Evolutionary conservation across 805 yeast species (phyloP), one percentile per base, ranked within the genome.

Genomic region (Candida caryicola): DNA sequence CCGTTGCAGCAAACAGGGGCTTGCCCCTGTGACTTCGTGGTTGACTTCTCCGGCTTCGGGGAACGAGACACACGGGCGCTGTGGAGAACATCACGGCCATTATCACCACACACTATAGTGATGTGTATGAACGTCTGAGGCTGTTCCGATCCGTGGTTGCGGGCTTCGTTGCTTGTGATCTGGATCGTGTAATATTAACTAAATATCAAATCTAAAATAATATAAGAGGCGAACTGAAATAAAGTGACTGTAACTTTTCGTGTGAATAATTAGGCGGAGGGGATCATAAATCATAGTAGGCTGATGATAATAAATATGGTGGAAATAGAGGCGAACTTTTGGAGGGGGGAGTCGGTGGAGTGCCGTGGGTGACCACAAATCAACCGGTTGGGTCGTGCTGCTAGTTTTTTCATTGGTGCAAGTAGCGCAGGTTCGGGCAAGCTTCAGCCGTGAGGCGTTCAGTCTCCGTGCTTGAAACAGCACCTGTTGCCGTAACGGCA

Each of bases 401-500:
- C 14, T 29, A 15, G 14, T 5, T 6, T 29, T 14, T 29, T 16
- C 15, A n/a, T 15, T 17, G 9, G 15, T 31, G n/a, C n/a, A n/a
- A n/a, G n/a, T n/a, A n/a, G n/a, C n/a, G n/a, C n/a, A n/a, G n/a
- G n/a, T 21, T 9, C 9, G 9, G 9, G 23, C 23, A 21, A 9
- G 9, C 9, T 21, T 21, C 23, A 21, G 23, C 9, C 23, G 6
- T 9, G 29, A 6, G 10, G 23, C 14, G 19, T 28, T n/a, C 19
- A 49, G 9, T 37, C 47, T 40, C 83, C 86, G 62, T 89, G 97
- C 56, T 83, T 86, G 70, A 90, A 89, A 56, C 95, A 87, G 60
- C 97, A 89, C 55, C 97, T 76, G 58, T 78, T 85, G 18, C 95
- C 95, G 63, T 89, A 89, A 28, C 95, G 78, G 59, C 97, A 89